Percentiles rank a stretch among this genome's conserved stretches.
Conservation (phyloP, 176 grass and related monocot species). For the Oryza nivara region DNA sequence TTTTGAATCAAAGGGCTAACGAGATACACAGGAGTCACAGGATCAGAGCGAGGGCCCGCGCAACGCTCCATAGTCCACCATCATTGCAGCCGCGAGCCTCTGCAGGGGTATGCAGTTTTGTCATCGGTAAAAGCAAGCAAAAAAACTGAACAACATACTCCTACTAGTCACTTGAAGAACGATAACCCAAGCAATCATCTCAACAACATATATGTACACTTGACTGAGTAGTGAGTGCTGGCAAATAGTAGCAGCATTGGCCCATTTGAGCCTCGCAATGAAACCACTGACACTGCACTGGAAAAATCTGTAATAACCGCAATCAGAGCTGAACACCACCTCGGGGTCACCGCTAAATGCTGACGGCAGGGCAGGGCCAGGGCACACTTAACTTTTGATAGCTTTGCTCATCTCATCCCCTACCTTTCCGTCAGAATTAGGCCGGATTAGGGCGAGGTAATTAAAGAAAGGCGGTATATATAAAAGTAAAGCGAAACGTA, state of each 20-base stretch:
- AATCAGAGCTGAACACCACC: background rate
- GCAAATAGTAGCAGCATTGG: background rate
- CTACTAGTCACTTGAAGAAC: no score
- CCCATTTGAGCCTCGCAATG: background rate
- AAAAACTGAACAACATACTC: background rate
- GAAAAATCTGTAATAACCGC: background rate
- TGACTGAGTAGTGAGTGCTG: background rate
- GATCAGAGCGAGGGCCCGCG: background rate
- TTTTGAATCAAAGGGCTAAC: background rate
- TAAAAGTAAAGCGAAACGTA: conserved; percentile 23
- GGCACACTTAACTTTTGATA: background rate
- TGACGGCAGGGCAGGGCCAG: background rate
- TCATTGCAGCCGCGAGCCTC: conserved; percentile 27
- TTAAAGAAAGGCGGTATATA: background rate
- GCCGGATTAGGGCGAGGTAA: background rate
- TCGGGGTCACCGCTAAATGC: conserved; percentile 35
- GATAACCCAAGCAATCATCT: conserved; percentile 29
- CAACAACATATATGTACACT: background rate
- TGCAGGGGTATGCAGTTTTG: conserved; percentile 35
- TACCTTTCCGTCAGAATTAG: conserved; percentile 41
- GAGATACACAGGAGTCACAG: background rate
- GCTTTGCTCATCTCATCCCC: background rate
- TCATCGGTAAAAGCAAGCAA: conserved; percentile 7
- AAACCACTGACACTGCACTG: background rate
- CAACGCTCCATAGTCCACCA: background rate